Conservation (phyloP, 2,329 filamentous ascomycete species). For the Aureobasidium sp. region DNA sequence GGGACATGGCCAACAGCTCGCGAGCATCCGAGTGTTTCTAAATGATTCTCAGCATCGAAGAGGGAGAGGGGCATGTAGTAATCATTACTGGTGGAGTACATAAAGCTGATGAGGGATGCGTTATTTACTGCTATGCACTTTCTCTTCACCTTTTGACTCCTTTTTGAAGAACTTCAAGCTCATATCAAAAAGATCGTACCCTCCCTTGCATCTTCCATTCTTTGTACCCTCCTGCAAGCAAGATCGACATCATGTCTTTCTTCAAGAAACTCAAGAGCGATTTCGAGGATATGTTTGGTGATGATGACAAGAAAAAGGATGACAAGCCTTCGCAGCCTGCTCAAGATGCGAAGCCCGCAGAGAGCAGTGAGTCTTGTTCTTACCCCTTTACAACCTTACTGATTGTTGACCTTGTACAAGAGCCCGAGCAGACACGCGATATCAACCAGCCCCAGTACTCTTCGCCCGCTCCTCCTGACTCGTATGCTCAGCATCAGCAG, state of each 20-base stretch:
- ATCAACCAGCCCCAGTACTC: background rate
- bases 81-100: background rate
- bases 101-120: slow-evolving; percentile 1
- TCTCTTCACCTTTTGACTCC: background rate
- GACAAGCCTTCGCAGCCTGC: slow-evolving; percentile 18
- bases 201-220: background rate
- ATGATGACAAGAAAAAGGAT: slow-evolving; percentile 27
- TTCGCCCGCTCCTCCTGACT: slow-evolving; percentile 17
- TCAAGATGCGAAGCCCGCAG: slow-evolving; percentile 19
- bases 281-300: slow-evolving; percentile 33
- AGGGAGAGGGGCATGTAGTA: background rate
- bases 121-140: slow-evolving; percentile 1
- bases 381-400: background rate
- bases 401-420: background rate
- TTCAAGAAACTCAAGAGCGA: slow-evolving; percentile 42
- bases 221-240: background rate
- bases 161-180: background rate
- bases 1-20: background rate
- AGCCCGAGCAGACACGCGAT: slow-evolving; percentile 6
- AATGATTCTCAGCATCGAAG: background rate
- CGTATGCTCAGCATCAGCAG: slow-evolving; percentile 22
- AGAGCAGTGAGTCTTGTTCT: background rate
- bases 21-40: background rate
- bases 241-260: slow-evolving; percentile 33
- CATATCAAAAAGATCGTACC: background rate